phyloP scores from a whole-genome alignment of 1,284 basidiomycete species.

The Thelephora terrestris region DNA sequence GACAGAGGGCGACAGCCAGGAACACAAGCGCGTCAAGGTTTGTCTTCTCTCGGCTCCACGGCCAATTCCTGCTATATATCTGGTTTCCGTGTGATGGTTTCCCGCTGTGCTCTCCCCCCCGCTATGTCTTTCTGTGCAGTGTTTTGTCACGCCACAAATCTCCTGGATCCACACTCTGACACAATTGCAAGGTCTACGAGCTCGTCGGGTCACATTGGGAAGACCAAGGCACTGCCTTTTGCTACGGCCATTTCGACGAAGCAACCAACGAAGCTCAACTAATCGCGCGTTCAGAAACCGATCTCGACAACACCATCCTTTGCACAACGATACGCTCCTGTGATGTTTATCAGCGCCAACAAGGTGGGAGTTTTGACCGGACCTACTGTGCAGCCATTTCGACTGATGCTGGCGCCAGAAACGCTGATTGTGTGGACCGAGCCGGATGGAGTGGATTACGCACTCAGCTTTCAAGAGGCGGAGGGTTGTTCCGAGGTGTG shows the following conservation, averaged over 20 bases:
- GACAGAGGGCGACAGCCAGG: slow-evolving; percentile 27
- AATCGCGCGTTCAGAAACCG: slow-evolving; percentile 74
- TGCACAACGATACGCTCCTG: slow-evolving; percentile 67
- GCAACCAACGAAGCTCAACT: slow-evolving; percentile 71
- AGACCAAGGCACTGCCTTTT: slow-evolving; percentile 91
- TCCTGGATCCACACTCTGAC: slow-evolving; percentile 2
- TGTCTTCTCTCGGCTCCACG: slow-evolving; percentile 2
- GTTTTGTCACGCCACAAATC: neutral
- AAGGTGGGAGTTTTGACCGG: slow-evolving; percentile 47
- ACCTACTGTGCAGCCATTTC: slow-evolving; percentile 1
- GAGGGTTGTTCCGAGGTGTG: slow-evolving; percentile 96
- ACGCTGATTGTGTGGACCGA: slow-evolving; percentile 99
- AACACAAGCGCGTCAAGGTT: slow-evolving; percentile 29
- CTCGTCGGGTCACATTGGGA: slow-evolving; percentile 83
- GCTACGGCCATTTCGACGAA: slow-evolving; percentile 79
- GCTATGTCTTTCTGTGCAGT: neutral
- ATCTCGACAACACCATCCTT: slow-evolving; percentile 60
- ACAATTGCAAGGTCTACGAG: slow-evolving; percentile 71
- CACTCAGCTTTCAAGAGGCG: slow-evolving; percentile 93
- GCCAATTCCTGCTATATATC: neutral
- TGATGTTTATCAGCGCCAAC: slow-evolving; percentile 88
- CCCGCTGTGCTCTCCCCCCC: neutral
- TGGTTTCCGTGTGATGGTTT: neutral
- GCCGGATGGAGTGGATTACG: slow-evolving; percentile 89
- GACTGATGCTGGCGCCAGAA: slow-evolving; percentile 38